Evolutionary conservation across 176 grass and related monocot genomes (phyloP), one percentile per base, ranked within the genome.

Genomic region (Dactylis glomerata): DNA sequence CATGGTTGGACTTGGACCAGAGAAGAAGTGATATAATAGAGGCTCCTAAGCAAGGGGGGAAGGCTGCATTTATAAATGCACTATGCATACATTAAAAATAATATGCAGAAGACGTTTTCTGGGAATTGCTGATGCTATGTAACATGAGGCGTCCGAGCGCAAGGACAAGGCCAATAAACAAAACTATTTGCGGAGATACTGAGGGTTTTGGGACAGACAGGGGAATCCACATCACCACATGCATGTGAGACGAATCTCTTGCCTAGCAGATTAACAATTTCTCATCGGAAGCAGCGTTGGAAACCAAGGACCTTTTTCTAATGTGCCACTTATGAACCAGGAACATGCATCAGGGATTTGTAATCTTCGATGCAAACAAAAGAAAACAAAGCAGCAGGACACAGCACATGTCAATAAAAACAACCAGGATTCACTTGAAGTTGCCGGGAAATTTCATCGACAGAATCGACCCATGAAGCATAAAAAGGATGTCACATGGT

Each of bases 141-240:
- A 89, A 89, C 71, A 80, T 84, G 66, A 78, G 50, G 33, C 47
- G 69, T 59, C 82, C 17, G 34, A 88, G 37, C 86, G 63, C 62
- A 91, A 87, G 72, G 64, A 86, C 49, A 14, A 61, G 66, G 78
- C 63, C 30, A 58, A 89, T 86, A 89, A 80, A 91, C 42, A 81
- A 86, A 80, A 86, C 23, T 62, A 75, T 28, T 52, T 27, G 2
- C 4, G 49, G 80, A 89, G 83, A 94, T 83, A 73, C 78, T 78
- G 76, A 78, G 40, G 83, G 86, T 79, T 91, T 85, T 78, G 81
- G 77, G 77, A 73, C 46, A 73, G 77, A 63, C 80, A 87, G 78
- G 84, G 82, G 86, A 88, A 94, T 89, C 81, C 89, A 91, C 72
- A 75, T 51, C 72, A 75, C 0, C 72, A 75, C 89, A 88, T 84